A percentile compares a stretch with the other conserved stretches of the same genome.
Conservation (phyloP, 805 yeast genomes). For the Lachancea waltii region DNA sequence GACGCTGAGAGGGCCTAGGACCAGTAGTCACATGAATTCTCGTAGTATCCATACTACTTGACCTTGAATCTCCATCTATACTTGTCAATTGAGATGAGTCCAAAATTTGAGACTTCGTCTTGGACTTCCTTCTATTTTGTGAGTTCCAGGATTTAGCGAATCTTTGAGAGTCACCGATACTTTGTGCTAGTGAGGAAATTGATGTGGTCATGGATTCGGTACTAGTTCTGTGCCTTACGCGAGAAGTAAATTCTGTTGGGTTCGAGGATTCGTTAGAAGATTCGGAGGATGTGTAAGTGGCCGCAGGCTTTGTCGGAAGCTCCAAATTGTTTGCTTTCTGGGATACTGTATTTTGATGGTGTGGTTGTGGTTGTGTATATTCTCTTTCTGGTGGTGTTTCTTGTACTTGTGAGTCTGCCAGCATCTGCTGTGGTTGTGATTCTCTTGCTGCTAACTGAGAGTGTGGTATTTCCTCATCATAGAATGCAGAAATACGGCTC, state of each 20-base stretch:
- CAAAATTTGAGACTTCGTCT: constrained; percentile 7
- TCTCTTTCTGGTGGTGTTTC: too few species aligned
- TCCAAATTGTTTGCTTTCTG: neutral
- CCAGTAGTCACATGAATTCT: constrained; percentile 1
- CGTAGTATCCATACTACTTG: constrained; percentile 10
- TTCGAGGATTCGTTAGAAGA: constrained; percentile 27
- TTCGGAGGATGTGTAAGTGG: constrained; percentile 13
- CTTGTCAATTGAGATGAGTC: constrained; percentile 1
- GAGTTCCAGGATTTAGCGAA: constrained; percentile 34
- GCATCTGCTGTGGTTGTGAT: too few species aligned
- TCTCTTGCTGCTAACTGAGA: too few species aligned
- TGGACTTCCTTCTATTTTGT: constrained; percentile 28
- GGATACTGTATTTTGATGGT: neutral
- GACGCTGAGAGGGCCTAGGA: constrained; percentile 8
- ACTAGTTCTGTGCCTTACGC: constrained; percentile 24
- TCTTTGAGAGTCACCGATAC: constrained; percentile 30
- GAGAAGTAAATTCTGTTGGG: constrained; percentile 30
- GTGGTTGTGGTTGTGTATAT: neutral
- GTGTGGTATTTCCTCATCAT: neutral
- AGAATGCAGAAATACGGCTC: constrained; percentile 2
- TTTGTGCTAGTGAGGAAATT: constrained; percentile 29
- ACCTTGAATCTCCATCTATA: constrained; percentile 1
- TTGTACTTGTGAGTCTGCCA: too few species aligned
- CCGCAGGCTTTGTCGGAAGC: neutral
- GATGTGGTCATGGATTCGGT: constrained; percentile 31